Conservation (phyloP, 306 rosid species). For the Cicer judaicum region DNA sequence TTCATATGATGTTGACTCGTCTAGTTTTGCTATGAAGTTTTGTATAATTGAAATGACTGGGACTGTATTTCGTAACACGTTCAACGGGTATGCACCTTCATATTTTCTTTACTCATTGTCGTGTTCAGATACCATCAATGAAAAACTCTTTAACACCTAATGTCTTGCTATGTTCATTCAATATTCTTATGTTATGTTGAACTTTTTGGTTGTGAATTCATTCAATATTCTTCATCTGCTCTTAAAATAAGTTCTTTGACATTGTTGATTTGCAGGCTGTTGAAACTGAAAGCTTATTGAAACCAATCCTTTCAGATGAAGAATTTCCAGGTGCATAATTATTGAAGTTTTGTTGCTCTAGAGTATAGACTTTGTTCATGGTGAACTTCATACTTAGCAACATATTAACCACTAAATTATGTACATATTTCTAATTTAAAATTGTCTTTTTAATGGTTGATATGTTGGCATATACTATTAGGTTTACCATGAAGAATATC, state of each 20-base stretch:
- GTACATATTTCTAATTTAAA: slow-evolving; percentile 5
- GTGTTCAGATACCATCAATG: background rate
- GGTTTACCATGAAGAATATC: slow-evolving; percentile 12
- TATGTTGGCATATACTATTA: slow-evolving; percentile 1
- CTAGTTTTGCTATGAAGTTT: slow-evolving; percentile 13
- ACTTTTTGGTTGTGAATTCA: slow-evolving; percentile 1
- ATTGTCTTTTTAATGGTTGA: background rate
- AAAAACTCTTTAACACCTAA: background rate
- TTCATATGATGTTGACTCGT: background rate
- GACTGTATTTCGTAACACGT: background rate
- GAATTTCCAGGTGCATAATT: slow-evolving; percentile 71
- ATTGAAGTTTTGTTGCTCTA: slow-evolving; percentile 25
- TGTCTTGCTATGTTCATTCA: no score
- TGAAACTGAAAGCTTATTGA: slow-evolving; percentile 81
- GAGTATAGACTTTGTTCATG: background rate
- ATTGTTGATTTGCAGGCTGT: slow-evolving; percentile 65
- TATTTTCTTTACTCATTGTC: background rate
- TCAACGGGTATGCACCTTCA: background rate
- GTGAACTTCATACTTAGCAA: slow-evolving; percentile 12
- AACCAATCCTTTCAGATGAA: slow-evolving; percentile 75
- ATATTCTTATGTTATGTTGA: background rate
- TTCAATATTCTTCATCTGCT: background rate
- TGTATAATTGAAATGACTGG: slow-evolving; percentile 10
- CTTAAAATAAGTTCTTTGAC: background rate
- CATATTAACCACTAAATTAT: slow-evolving; percentile 3